Evolutionary conservation across 257 asterid species (phyloP).

Genomic region (Perilla frutescens): DNA sequence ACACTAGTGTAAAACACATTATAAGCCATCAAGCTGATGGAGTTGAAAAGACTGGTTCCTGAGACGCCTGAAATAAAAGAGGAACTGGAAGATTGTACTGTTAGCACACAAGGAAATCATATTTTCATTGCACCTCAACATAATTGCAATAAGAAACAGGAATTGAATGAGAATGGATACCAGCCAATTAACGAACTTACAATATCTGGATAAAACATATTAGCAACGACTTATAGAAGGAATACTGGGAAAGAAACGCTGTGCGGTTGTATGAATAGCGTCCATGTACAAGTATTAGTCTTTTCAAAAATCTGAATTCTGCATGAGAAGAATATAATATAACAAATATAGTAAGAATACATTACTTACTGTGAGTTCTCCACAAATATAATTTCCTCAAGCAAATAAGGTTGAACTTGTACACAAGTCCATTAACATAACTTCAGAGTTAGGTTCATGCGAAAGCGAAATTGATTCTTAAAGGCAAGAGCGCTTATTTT

Average conservation of each 20-base stretch:
- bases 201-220: conserved; percentile 97
- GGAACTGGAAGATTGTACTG: conserved; percentile 66
- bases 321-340: conserved; percentile 48
- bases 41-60: conserved; percentile 95
- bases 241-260: conserved; percentile 96
- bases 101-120: conserved; percentile 49
- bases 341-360: conserved; percentile 12
- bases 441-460: conserved; percentile 14
- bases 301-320: conserved; percentile 92
- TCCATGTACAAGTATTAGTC: conserved; percentile 98
- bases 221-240: conserved; percentile 92
- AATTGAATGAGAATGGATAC: conserved; percentile 25
- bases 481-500: not conserved
- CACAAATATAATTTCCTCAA: conserved; percentile 17
- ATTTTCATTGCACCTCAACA: conserved; percentile 26
- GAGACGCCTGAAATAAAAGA: conserved; percentile 97
- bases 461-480: not conserved
- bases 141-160: conserved; percentile 26
- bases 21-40: conserved; percentile 96
- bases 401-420: conserved; percentile 21
- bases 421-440: not conserved
- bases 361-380: conserved; percentile 5
- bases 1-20: conserved; percentile 97
- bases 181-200: conserved; percentile 57
- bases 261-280: conserved; percentile 98